Evolutionary conservation across 2,329 filamentous ascomycete species (phyloP).

Genomic region (Leptographium procerum): DNA sequence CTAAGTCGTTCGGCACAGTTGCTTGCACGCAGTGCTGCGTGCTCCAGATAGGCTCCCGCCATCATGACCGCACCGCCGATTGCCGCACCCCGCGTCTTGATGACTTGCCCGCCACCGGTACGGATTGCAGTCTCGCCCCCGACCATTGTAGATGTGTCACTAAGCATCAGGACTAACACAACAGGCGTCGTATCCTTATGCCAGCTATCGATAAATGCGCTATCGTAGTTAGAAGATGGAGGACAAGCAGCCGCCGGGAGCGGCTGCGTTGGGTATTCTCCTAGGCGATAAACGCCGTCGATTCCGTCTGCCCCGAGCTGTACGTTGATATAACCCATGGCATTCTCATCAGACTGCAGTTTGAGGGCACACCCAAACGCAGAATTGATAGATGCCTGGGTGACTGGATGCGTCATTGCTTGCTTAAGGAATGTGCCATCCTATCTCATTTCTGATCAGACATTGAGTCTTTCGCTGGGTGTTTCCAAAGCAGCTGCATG

Average conservation of each 20-base stretch:
- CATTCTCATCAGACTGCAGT: conserved; percentile 8
- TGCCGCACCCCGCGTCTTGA: conserved; percentile 9
- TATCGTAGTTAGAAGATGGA: not conserved
- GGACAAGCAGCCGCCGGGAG: not conserved
- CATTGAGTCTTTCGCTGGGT: not conserved
- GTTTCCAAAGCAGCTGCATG: not conserved
- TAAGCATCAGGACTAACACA: conserved; percentile 10
- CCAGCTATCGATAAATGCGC: conserved; percentile 7
- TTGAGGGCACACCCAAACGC: conserved; percentile 4
- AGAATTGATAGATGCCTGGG: conserved; percentile 5
- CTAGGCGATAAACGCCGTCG: conserved; percentile 7
- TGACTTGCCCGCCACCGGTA: not conserved
- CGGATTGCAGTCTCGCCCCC: conserved; percentile 12
- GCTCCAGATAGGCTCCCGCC: conserved; percentile 8
- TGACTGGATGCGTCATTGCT: conserved; percentile 4
- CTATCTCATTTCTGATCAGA: not conserved
- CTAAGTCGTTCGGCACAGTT: conserved; percentile 10
- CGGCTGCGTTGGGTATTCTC: conserved; percentile 5
- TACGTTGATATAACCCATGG: conserved; percentile 12
- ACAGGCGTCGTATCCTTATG: conserved; percentile 10
- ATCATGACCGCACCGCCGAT: conserved; percentile 10
- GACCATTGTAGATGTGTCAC: conserved; percentile 10
- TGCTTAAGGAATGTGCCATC: conserved; percentile 8
- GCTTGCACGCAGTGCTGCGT: conserved; percentile 10
- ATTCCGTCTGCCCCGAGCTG: conserved; percentile 10